Evolutionary conservation across 148 eudicot species (phyloP), one percentile per base, ranked within the genome.

Genomic region (Fagopyrum tataricum): DNA sequence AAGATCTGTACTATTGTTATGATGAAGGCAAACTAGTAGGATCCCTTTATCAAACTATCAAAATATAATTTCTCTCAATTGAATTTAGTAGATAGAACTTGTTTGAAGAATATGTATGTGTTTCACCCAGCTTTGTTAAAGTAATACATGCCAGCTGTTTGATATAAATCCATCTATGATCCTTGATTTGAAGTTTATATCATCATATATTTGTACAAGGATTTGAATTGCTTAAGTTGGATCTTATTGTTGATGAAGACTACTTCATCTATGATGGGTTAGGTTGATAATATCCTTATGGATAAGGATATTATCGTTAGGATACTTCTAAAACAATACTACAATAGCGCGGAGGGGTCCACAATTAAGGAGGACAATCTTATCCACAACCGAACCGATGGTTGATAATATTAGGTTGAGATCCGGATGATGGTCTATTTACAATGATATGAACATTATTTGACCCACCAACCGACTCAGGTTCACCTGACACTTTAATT

Each of bases 151-250:
- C 42, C 42, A 39, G 5, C 43, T 62, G 13, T 62, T 13, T 37
- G 15, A 64, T 64, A 39, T 14, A 64, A 18, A 64, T 64, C 20
- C 69, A 64, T 42, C 37, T n/a, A n/a, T 64, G 42, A 42, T 64
- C 37, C 37, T 31, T 31, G 37, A 31, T 31, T 31, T 31, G 37
- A 31, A 31, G 37, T 31, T 31, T 2, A 31, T 31, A 31, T 31
- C 37, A 31, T n/a, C n/a, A n/a, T n/a, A n/a, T 59, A 10, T 61
- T 24, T 26, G 11, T 24, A 18, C 21, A 9, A 2, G 15, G 12
- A 46, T 46, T n/a, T 52, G 58, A 52, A 52, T n/a, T 4, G 23
- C 58, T 5, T 3, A 7, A 31, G 49, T 46, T 8, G 3, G 20
- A 5, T 13, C 2, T 15, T 21, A 4, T 21, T 3, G 3, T 58